Percentiles rank a stretch among this genome's conserved stretches.
These are phyloP conservation scores for Martensiomyces pterosporus DNA, from an alignment of 192 early-diverging fungal species.

Conservation along the genomic window DNA sequence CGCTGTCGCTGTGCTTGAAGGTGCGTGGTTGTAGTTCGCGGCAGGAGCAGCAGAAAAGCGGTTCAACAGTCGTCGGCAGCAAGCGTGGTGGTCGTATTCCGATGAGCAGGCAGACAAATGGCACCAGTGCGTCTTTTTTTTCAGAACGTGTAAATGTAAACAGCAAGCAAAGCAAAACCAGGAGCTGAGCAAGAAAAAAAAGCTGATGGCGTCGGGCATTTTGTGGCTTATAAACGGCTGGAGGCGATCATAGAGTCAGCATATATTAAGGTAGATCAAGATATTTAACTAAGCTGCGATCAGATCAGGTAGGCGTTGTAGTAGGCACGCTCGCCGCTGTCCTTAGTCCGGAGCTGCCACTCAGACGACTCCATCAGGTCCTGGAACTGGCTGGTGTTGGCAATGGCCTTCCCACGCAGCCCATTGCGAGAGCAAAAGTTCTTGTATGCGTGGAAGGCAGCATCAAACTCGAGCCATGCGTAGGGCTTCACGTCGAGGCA, in stretches of 20 bases:
- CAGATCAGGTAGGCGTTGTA: slow-evolving; percentile 46
- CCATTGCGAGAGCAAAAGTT: slow-evolving; percentile 50
- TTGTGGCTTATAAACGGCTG: too few species aligned
- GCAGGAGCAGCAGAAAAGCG: too few species aligned
- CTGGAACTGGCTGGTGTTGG: slow-evolving; percentile 44
- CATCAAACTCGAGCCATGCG: slow-evolving; percentile 40
- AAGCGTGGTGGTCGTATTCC: too few species aligned
- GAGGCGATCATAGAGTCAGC: too few species aligned
- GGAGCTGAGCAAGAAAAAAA: not conserved
- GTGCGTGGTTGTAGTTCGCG: too few species aligned
- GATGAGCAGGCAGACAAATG: too few species aligned
- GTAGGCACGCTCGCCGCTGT: slow-evolving; percentile 35
- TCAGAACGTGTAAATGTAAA: too few species aligned
- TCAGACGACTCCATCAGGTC: slow-evolving; percentile 44
- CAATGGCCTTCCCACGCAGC: slow-evolving; percentile 35
- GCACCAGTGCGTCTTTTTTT: too few species aligned
- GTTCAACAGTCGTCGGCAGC: too few species aligned
- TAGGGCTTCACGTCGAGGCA: slow-evolving; percentile 52
- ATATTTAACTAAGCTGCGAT: too few species aligned
- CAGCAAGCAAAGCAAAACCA: not conserved
- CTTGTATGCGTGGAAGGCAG: slow-evolving; percentile 37
- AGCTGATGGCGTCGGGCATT: too few species aligned
- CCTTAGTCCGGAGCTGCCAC: slow-evolving; percentile 50
- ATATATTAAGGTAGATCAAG: not conserved
- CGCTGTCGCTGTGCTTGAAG: too few species aligned